phyloP scores from a whole-genome alignment of 2,329 filamentous ascomycete genomes.

The Neonectria ditissima region DNA sequence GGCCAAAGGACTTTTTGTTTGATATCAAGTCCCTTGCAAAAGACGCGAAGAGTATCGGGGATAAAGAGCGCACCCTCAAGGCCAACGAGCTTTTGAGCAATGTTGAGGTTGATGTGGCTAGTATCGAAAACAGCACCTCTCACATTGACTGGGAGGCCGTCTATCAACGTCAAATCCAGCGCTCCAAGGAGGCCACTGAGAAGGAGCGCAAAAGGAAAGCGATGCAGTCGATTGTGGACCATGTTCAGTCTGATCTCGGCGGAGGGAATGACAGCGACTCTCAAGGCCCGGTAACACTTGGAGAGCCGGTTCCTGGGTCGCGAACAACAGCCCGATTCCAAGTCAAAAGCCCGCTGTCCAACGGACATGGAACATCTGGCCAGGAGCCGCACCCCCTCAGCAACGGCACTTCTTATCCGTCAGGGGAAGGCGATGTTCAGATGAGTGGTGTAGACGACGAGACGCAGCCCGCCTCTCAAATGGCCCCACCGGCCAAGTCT shows the following conservation, averaged over 20 bases:
- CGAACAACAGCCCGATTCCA: slow-evolving; percentile 66
- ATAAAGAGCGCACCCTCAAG: slow-evolving; percentile 84
- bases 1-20: slow-evolving; percentile 87
- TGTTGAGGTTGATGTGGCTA: slow-evolving; percentile 91
- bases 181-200: slow-evolving; percentile 70
- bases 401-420: slow-evolving; percentile 68
- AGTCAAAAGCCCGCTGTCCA: slow-evolving; percentile 69
- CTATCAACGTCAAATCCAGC: slow-evolving; percentile 77
- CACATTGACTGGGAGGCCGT: slow-evolving; percentile 85
- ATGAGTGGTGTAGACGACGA: slow-evolving; percentile 70
- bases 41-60: slow-evolving; percentile 85
- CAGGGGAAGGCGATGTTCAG: slow-evolving; percentile 65
- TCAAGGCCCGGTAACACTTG: slow-evolving; percentile 69
- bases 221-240: slow-evolving; percentile 65
- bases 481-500: slow-evolving; percentile 61
- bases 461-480: slow-evolving; percentile 61
- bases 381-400: slow-evolving; percentile 56
- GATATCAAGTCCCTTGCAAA: slow-evolving; percentile 88
- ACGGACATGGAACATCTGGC: slow-evolving; percentile 61
- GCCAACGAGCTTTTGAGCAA: slow-evolving; percentile 93
- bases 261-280: slow-evolving; percentile 66
- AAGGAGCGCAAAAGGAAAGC: slow-evolving; percentile 72
- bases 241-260: slow-evolving; percentile 63
- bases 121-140: slow-evolving; percentile 75
- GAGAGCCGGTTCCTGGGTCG: slow-evolving; percentile 70